These are phyloP conservation scores for Carex littledalei DNA, from an alignment of 176 grass and related monocot species.

Conservation along the genomic window DNA sequence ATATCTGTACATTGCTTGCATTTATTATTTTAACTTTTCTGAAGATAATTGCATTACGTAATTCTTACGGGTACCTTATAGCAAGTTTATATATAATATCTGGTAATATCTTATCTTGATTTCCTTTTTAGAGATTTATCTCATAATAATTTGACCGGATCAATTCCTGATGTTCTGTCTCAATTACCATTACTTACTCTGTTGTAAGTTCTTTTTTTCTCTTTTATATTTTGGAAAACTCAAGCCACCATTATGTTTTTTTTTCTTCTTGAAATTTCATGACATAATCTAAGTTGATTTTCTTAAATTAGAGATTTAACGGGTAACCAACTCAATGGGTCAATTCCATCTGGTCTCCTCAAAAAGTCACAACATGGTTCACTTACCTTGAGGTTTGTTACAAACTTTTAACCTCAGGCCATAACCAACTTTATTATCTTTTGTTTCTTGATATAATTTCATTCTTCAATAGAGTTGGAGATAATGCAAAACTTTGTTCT, in stretches of 20 bases:
- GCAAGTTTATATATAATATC: neutral
- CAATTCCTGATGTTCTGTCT: conserved; percentile 45
- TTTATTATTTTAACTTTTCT: neutral
- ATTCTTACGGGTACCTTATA: neutral
- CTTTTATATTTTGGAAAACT: neutral
- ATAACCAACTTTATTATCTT: neutral
- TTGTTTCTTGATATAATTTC: neutral
- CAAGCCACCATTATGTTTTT: neutral
- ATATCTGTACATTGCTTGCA: neutral
- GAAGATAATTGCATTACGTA: neutral
- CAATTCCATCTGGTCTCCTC: conserved; percentile 38
- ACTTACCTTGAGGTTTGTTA: conserved; percentile 43
- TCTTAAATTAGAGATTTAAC: conserved; percentile 48
- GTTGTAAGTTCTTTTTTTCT: conserved; percentile 33
- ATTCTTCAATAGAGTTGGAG: conserved; percentile 25
- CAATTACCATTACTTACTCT: conserved; percentile 27
- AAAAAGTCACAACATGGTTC: conserved; percentile 35
- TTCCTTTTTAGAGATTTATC: conserved; percentile 56
- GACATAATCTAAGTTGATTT: neutral
- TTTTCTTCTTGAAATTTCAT: neutral
- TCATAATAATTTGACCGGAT: conserved; percentile 49
- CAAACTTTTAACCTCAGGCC: neutral
- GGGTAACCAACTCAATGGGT: conserved; percentile 32
- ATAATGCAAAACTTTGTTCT: conserved; percentile 44
- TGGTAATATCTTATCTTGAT: neutral